Conservation (phyloP, 257 asterid species). For the Penstemon eatonii region DNA sequence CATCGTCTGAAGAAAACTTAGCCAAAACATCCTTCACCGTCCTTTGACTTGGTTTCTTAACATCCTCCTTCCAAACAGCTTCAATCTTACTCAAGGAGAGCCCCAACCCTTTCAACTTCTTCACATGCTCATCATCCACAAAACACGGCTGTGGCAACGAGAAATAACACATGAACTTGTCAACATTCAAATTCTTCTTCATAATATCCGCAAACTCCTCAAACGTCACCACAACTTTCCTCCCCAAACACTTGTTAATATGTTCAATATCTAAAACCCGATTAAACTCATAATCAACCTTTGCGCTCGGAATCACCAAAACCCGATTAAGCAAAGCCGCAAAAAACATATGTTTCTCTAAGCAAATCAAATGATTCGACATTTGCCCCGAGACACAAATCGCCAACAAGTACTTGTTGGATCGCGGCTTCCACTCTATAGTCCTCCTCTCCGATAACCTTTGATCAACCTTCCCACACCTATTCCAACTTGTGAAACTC, state of each 20-base stretch:
- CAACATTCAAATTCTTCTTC: conserved; percentile 66
- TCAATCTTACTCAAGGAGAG: conserved; percentile 70
- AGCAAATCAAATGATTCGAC: conserved; percentile 94
- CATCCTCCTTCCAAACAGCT: conserved; percentile 88
- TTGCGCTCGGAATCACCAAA: conserved; percentile 83
- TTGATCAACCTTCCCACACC: conserved; percentile 71
- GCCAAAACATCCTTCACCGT: conserved; percentile 60
- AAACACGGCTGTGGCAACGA: conserved; percentile 83
- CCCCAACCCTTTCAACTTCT: conserved; percentile 80
- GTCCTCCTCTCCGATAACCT: conserved; percentile 61
- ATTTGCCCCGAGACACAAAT: conserved; percentile 92
- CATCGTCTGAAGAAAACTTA: conserved; percentile 64
- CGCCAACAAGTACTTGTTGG: conserved; percentile 78
- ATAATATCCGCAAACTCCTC: conserved; percentile 70
- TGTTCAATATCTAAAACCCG: conserved; percentile 80
- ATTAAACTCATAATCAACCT: conserved; percentile 78
- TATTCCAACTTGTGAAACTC: conserved; percentile 41
- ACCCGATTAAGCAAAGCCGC: conserved; percentile 81
- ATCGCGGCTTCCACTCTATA: conserved; percentile 77
- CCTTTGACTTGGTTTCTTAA: conserved; percentile 69
- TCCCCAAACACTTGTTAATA: conserved; percentile 77
- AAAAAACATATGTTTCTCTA: conserved; percentile 94
- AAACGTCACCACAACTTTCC: conserved; percentile 78
- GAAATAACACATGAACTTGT: conserved; percentile 83
- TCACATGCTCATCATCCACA: conserved; percentile 80